Percentiles rank a stretch among this genome's conserved stretches.
phyloP scores from a whole-genome alignment of 2,329 filamentous ascomycete species.

The Paradendryphiella salina region DNA sequence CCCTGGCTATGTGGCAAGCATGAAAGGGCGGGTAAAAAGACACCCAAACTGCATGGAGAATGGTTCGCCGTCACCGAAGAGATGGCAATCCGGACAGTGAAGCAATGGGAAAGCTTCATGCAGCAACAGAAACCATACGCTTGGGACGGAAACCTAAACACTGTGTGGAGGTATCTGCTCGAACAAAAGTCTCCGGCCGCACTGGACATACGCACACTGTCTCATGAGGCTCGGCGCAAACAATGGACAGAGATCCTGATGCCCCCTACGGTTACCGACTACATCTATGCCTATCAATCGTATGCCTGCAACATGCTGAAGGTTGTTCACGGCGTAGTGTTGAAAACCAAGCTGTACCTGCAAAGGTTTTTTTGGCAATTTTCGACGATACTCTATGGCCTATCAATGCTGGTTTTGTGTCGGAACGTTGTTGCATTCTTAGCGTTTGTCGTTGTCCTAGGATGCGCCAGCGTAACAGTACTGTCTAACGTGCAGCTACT shows the following conservation, averaged over 20 bases:
- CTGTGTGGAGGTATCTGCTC: slow-evolving; percentile 14
- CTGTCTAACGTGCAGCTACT: not conserved
- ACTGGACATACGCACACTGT: not conserved
- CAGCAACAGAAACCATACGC: slow-evolving; percentile 13
- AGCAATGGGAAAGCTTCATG: slow-evolving; percentile 20
- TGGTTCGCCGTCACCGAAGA: slow-evolving; percentile 12
- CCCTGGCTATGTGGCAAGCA: slow-evolving; percentile 1
- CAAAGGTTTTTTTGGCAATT: slow-evolving; percentile 14
- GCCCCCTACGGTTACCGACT: slow-evolving; percentile 7
- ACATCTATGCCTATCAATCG: not conserved
- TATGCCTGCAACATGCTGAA: not conserved
- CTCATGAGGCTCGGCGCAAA: slow-evolving; percentile 8
- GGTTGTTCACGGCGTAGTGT: not conserved
- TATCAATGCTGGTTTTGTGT: slow-evolving; percentile 6
- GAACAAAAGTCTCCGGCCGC: not conserved
- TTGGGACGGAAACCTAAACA: slow-evolving; percentile 5
- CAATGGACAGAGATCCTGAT: slow-evolving; percentile 12
- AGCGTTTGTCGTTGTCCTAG: slow-evolving; percentile 12
- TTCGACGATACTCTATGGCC: slow-evolving; percentile 9
- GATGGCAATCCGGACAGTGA: slow-evolving; percentile 8
- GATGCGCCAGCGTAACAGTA: slow-evolving; percentile 8
- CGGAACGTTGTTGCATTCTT: slow-evolving; percentile 10
- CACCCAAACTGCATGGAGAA: slow-evolving; percentile 9
- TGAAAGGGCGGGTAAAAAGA: not conserved
- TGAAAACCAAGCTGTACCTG: not conserved